A percentile compares a stretch with the other conserved stretches of the same genome.
phyloP scores from a whole-genome alignment of 768 basidiomycete species.

The Flagelloscypha sp. region DNA sequence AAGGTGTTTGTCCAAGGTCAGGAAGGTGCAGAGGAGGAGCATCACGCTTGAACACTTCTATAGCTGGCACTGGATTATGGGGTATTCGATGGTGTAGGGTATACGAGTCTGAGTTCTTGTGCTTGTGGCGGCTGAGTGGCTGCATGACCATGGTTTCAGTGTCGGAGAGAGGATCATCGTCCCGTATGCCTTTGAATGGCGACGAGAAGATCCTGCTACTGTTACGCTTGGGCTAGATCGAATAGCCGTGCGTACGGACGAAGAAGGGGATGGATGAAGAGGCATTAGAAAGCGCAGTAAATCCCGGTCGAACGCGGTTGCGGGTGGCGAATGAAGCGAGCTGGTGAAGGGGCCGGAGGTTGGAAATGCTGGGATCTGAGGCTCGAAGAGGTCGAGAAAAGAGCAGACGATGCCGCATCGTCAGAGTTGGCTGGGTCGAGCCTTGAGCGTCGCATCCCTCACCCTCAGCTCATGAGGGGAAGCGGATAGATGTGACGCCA shows the following conservation, averaged over 20 bases:
- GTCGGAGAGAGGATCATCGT: neutral
- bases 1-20: conserved; percentile 51
- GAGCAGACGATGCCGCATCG: too few species aligned
- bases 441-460: conserved; percentile 15
- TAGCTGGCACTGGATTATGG: conserved; percentile 47
- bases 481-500: conserved; percentile 7
- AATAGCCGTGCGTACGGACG: too few species aligned
- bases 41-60: conserved; percentile 47
- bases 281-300: conserved; percentile 1
- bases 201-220: too few species aligned
- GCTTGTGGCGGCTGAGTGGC: conserved; percentile 3
- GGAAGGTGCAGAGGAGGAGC: conserved; percentile 56
- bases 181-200: too few species aligned
- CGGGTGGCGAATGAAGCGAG: conserved; percentile 17
- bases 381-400: conserved; percentile 25
- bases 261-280: conserved; percentile 4
- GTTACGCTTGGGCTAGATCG: too few species aligned
- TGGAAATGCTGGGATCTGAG: conserved; percentile 3
- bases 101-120: conserved; percentile 16
- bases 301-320: too few species aligned
- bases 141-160: too few species aligned
- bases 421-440: conserved; percentile 27
- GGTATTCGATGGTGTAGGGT: conserved; percentile 12
- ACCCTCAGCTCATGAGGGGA: conserved; percentile 9
- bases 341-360: conserved; percentile 13